A percentile compares a stretch with the other conserved stretches of the same genome.
phyloP scores from a whole-genome alignment of 805 yeast genomes.

The Komagataella pseudopastoris region DNA sequence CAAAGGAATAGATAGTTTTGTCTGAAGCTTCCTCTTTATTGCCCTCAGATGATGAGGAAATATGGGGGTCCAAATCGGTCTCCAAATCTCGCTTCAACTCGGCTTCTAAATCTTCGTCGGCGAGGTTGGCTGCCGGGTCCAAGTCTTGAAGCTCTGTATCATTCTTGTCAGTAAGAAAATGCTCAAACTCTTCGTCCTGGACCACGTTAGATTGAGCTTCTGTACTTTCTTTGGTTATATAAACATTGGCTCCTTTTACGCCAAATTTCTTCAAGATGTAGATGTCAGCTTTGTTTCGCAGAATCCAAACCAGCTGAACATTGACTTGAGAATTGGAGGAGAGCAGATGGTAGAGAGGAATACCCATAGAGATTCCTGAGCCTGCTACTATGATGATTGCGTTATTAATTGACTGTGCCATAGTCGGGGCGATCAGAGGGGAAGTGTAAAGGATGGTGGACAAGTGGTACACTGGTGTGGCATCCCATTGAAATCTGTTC shows the following conservation, averaged over 20 bases:
- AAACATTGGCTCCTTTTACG: conserved; percentile 22
- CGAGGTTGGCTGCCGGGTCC: conserved; percentile 1
- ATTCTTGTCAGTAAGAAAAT: conserved; percentile 2
- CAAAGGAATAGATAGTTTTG: conserved; percentile 12
- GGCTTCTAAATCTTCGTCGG: conserved; percentile 11
- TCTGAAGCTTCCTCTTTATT: conserved; percentile 7
- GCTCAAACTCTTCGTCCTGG: conserved; percentile 2
- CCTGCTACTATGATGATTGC: conserved; percentile 56
- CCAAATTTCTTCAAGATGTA: conserved; percentile 28
- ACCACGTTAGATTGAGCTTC: not conserved
- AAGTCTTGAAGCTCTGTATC: conserved; percentile 2
- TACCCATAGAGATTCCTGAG: conserved; percentile 54
- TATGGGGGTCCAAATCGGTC: not conserved
- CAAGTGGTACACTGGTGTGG: conserved; percentile 15
- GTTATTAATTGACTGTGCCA: conserved; percentile 34
- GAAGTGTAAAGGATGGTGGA: conserved; percentile 29
- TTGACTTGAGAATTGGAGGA: conserved; percentile 9
- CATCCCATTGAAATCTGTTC: conserved; percentile 18
- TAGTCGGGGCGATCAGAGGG: conserved; percentile 24
- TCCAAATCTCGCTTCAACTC: conserved; percentile 8
- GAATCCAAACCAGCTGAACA: conserved; percentile 40
- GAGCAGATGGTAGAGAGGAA: conserved; percentile 33
- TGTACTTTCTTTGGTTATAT: conserved; percentile 11
- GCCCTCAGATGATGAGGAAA: conserved; percentile 1
- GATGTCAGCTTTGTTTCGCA: conserved; percentile 30